Evolutionary conservation across 2,329 filamentous ascomycete species (phyloP), one percentile per base, ranked within the genome.

Genomic region (Ascochyta pisi): DNA sequence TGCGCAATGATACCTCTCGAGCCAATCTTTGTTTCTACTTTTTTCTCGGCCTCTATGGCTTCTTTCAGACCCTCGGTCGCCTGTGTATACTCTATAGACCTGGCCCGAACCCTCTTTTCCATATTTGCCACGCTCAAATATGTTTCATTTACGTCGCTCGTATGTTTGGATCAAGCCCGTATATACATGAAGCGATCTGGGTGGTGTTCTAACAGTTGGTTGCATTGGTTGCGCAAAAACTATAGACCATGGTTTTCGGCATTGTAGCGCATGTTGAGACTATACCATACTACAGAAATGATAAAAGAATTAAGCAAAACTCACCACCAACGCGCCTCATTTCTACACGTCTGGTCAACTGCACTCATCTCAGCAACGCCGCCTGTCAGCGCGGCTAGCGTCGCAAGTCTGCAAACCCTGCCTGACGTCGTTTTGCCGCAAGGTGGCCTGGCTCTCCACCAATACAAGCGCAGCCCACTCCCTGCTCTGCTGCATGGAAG

Each of bases 61-160:
- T 58, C 55, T 53, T 66, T 65, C 58, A 60, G 62, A 70, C 64
- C 61, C 55, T 60, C 47, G 64, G 69, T 73, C 69, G 63, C 68
- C 66, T 70, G 68, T 74, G 72, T 66, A 74, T 74, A 74, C 68
- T 71, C 58, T 49, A 43, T 52, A 63, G 54, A 65, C 58, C 62
- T 61, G 65, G 67, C 66, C 63, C 66, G 48, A 61, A 54, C 24
- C 33, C 45, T 34, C 41, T 53, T 52, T 50, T 50, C 31, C 42
- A 52, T 47, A 43, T 47, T 58, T 54, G 50, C 43, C 27, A 22
- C 22, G 22, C 22, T 51, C 46, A 58, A 43, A 52, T 54, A 58
- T 58, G 43, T 50, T 58, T 50, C 37, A 39, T 50, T 23, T 58
- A 58, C 50, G 31, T 49, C 49, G 43, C 44, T 52, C 40, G 46